phyloP scores from a whole-genome alignment of 2,329 filamentous ascomycete species.

The Gremmenia infestans region DNA sequence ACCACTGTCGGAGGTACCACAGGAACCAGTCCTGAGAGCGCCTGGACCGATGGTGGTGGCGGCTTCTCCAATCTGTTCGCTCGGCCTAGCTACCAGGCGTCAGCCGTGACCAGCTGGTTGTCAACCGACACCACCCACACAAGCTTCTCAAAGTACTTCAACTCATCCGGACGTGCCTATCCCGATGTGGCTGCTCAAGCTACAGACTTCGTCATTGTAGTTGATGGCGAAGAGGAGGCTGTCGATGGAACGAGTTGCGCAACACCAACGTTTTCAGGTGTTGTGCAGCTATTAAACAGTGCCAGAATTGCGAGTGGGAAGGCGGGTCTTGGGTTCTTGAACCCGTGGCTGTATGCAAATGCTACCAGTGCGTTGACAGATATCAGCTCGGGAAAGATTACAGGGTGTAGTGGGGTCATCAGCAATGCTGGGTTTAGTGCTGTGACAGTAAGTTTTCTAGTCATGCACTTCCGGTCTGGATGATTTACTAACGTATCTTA shows the following conservation, averaged over 20 bases:
- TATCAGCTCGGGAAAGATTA: slow-evolving; percentile 35
- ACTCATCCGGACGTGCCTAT: slow-evolving; percentile 42
- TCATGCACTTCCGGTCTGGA: background rate
- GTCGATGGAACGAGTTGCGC: slow-evolving; percentile 51
- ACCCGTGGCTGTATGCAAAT: slow-evolving; percentile 39
- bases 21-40: slow-evolving; percentile 21
- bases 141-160: slow-evolving; percentile 41
- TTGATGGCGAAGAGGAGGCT: slow-evolving; percentile 30
- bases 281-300: slow-evolving; percentile 60
- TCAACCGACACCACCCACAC: slow-evolving; percentile 42
- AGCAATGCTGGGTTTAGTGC: slow-evolving; percentile 20
- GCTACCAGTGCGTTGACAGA: slow-evolving; percentile 37
- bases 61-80: slow-evolving; percentile 41
- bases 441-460: slow-evolving; percentile 14
- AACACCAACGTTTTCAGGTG: slow-evolving; percentile 50
- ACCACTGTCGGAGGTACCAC: slow-evolving; percentile 40
- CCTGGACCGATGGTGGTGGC: slow-evolving; percentile 33
- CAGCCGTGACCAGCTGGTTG: slow-evolving; percentile 40
- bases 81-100: slow-evolving; percentile 38
- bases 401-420: slow-evolving; percentile 32
- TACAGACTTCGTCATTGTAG: slow-evolving; percentile 46
- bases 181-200: slow-evolving; percentile 53
- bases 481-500: background rate
- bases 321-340: slow-evolving; percentile 39
- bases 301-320: slow-evolving; percentile 49